phyloP scores from a whole-genome alignment of 2,329 filamentous ascomycete genomes.

The Cladosporium velox region DNA sequence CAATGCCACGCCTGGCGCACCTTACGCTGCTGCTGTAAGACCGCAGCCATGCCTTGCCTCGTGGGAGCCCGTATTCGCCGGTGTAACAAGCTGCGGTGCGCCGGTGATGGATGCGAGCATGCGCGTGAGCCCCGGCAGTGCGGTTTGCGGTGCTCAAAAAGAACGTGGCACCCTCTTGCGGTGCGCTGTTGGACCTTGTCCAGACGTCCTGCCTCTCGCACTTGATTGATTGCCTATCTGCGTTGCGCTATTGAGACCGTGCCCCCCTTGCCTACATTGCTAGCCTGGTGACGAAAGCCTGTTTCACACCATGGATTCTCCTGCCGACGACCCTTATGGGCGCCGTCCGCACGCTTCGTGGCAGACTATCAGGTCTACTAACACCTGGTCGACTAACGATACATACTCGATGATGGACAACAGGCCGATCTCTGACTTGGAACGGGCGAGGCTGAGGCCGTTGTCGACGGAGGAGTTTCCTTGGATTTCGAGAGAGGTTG shows the following conservation, averaged over 20 bases:
- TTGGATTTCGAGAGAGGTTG: slow-evolving; percentile 35
- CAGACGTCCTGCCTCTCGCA: not conserved
- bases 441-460: slow-evolving; percentile 20
- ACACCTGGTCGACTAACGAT: slow-evolving; percentile 20
- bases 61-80: slow-evolving; percentile 17
- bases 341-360: slow-evolving; percentile 19
- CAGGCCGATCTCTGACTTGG: slow-evolving; percentile 19
- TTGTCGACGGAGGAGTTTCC: slow-evolving; percentile 33
- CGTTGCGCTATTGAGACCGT: slow-evolving; percentile 11
- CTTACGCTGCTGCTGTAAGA: slow-evolving; percentile 16
- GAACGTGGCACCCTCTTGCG: slow-evolving; percentile 18
- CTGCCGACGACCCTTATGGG: slow-evolving; percentile 21
- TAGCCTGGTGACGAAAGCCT: slow-evolving; percentile 13
- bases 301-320: slow-evolving; percentile 19
- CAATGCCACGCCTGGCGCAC: slow-evolving; percentile 18
- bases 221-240: slow-evolving; percentile 1
- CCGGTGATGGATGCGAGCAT: slow-evolving; percentile 8
- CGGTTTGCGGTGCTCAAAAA: slow-evolving; percentile 19
- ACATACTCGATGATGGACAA: slow-evolving; percentile 19
- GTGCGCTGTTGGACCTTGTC: slow-evolving; percentile 1
- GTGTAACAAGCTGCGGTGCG: slow-evolving; percentile 5
- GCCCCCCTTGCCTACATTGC: slow-evolving; percentile 17
- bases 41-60: slow-evolving; percentile 20
- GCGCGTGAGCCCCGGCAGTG: slow-evolving; percentile 11
- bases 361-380: slow-evolving; percentile 18